Evolutionary conservation across 1,139 yeast genomes (phyloP).

Genomic region (Saccharomyces uvarum): DNA sequence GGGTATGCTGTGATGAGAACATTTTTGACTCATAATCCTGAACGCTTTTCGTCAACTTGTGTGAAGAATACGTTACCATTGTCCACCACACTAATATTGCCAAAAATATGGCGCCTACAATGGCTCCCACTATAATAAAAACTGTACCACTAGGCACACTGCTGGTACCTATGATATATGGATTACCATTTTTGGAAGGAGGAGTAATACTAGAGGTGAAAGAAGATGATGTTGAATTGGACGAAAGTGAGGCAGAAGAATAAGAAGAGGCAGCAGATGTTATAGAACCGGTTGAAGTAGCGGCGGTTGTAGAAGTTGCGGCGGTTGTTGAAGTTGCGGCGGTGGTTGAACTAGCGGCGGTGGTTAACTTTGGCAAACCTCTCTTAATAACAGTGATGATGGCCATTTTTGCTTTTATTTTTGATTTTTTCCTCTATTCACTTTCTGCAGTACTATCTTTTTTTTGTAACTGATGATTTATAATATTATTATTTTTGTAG

Average conservation of each 20-base stretch:
- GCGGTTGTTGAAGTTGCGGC: constrained; percentile 1
- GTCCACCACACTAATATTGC: constrained; percentile 16
- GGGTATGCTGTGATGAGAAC: constrained; percentile 1
- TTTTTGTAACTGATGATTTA: neutral
- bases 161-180: constrained; percentile 47
- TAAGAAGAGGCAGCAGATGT: constrained; percentile 21
- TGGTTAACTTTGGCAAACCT: constrained; percentile 4
- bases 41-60: constrained; percentile 14
- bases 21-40: neutral
- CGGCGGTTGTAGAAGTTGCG: constrained; percentile 2
- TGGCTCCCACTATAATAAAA: constrained; percentile 70
- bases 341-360: neutral
- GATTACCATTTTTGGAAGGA: constrained; percentile 53
- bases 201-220: constrained; percentile 48
- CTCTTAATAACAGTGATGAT: constrained; percentile 1
- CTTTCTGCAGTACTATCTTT: neutral
- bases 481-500: neutral
- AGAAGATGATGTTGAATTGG: neutral
- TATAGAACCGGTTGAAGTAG: constrained; percentile 13
- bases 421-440: neutral
- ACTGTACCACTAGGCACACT: constrained; percentile 61
- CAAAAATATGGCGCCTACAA: constrained; percentile 41
- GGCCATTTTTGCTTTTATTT: neutral
- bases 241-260: constrained; percentile 31
- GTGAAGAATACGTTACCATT: constrained; percentile 18